A percentile compares a stretch with the other conserved stretches of the same genome.
phyloP scores from a whole-genome alignment of 495 filamentous ascomycete genomes.

The Aspergillus avenaceus region DNA sequence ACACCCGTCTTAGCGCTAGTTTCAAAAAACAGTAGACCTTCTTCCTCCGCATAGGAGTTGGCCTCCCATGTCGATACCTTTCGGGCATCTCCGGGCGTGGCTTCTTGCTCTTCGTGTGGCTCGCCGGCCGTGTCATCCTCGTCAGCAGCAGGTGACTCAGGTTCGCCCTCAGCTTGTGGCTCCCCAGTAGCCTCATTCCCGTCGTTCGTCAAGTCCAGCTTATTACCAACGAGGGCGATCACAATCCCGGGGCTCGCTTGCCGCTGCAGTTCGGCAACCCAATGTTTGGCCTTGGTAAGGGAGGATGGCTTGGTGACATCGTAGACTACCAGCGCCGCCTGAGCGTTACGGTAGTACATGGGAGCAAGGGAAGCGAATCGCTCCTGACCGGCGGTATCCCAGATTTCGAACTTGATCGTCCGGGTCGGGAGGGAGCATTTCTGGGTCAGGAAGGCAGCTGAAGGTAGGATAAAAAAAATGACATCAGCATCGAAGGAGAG shows the following conservation, averaged over 20 bases:
- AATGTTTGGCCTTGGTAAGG: conserved; percentile 94
- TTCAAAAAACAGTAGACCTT: conserved; percentile 91
- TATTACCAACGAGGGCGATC: conserved; percentile 96
- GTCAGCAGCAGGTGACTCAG: conserved; percentile 23
- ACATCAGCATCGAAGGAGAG: conserved; percentile 24
- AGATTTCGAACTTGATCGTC: conserved; percentile 99
- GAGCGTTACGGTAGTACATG: conserved; percentile 99
- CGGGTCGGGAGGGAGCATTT: conserved; percentile 95
- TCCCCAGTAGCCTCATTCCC: conserved; percentile 35
- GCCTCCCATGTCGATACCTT: conserved; percentile 86
- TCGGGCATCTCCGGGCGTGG: conserved; percentile 69
- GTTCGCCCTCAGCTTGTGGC: conserved; percentile 22
- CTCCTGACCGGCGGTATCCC: conserved; percentile 98
- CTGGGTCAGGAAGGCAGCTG: conserved; percentile 96
- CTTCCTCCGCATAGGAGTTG: conserved; percentile 91
- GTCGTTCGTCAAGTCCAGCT: conserved; percentile 78
- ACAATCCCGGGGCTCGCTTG: conserved; percentile 98
- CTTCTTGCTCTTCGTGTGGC: conserved; percentile 53
- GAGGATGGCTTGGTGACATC: conserved; percentile 96
- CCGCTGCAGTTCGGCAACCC: conserved; percentile 96
- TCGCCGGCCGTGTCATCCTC: conserved; percentile 35
- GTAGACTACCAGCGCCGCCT: conserved; percentile 98
- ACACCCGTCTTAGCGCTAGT: conserved; percentile 94
- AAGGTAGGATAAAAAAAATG: conserved; percentile 3
- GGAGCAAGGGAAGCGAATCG: conserved; percentile 94